A percentile compares a stretch with the other conserved stretches of the same genome.
phyloP scores from a whole-genome alignment of 305 asterid species.

The Fraxinus greggii region DNA sequence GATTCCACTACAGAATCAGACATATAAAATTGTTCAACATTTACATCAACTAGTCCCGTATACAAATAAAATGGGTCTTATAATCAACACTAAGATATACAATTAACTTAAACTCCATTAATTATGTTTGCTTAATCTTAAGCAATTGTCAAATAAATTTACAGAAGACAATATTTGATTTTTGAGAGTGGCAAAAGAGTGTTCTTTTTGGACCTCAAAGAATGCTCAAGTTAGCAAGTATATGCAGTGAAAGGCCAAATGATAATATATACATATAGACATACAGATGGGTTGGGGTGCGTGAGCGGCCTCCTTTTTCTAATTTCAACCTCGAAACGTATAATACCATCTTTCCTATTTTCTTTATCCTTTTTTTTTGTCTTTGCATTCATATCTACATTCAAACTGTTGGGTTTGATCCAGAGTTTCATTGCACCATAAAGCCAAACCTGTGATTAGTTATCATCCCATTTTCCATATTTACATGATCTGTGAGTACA shows the following conservation, averaged over 20 bases:
- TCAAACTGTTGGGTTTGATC: slow-evolving; percentile 36
- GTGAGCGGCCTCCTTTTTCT: slow-evolving; percentile 15
- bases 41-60: neutral
- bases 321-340: slow-evolving; percentile 31
- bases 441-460: slow-evolving; percentile 11
- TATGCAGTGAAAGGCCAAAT: neutral
- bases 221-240: neutral
- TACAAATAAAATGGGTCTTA: neutral
- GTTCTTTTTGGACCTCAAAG: neutral
- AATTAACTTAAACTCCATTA: neutral
- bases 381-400: slow-evolving; percentile 23
- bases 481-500: slow-evolving; percentile 51
- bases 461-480: slow-evolving; percentile 22
- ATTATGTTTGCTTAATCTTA: neutral
- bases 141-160: neutral
- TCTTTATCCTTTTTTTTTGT: slow-evolving; percentile 19
- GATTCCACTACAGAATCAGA: too few species aligned
- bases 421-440: slow-evolving; percentile 11
- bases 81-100: neutral
- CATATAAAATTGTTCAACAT: too few species aligned
- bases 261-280: neutral
- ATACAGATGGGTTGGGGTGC: neutral
- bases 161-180: neutral
- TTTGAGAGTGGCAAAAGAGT: neutral
- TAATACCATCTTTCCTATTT: slow-evolving; percentile 19